phyloP scores from a whole-genome alignment of 768 basidiomycete genomes.

The Mycena rebaudengoi region DNA sequence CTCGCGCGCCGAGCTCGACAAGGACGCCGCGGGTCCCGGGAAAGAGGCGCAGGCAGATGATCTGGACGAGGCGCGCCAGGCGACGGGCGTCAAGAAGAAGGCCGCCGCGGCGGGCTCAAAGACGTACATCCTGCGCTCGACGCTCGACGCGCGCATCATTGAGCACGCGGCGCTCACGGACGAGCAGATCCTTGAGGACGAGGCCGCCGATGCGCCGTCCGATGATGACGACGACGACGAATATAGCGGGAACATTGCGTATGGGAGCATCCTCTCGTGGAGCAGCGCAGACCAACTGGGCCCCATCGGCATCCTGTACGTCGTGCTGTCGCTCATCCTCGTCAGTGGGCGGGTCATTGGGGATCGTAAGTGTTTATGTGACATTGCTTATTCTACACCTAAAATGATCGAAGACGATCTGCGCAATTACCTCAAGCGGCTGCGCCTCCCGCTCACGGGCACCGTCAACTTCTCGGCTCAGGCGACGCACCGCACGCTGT shows the following conservation, averaged over 20 bases:
- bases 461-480: constrained; percentile 60
- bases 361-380: constrained; percentile 79
- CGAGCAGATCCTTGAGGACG: constrained; percentile 59
- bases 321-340: constrained; percentile 83
- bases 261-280: constrained; percentile 80
- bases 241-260: constrained; percentile 45
- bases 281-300: constrained; percentile 71
- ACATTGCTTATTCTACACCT: no score
- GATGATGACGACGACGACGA: constrained; percentile 59
- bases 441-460: constrained; percentile 64
- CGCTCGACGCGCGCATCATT: constrained; percentile 68
- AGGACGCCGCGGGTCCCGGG: constrained; percentile 45
- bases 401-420: no score
- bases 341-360: constrained; percentile 75
- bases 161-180: constrained; percentile 65
- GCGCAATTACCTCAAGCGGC: constrained; percentile 70
- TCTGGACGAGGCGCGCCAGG: constrained; percentile 53
- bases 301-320: constrained; percentile 75
- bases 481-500: constrained; percentile 57
- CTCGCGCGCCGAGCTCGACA: constrained; percentile 63
- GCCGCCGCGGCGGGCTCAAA: constrained; percentile 70
- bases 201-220: constrained; percentile 53
- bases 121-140: constrained; percentile 84
- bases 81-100: constrained; percentile 73
- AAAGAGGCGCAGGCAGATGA: constrained; percentile 59